A percentile compares a stretch with the other conserved stretches of the same genome.
Conservation (phyloP, 2,329 filamentous ascomycete species). For the Ophiostoma montium region DNA sequence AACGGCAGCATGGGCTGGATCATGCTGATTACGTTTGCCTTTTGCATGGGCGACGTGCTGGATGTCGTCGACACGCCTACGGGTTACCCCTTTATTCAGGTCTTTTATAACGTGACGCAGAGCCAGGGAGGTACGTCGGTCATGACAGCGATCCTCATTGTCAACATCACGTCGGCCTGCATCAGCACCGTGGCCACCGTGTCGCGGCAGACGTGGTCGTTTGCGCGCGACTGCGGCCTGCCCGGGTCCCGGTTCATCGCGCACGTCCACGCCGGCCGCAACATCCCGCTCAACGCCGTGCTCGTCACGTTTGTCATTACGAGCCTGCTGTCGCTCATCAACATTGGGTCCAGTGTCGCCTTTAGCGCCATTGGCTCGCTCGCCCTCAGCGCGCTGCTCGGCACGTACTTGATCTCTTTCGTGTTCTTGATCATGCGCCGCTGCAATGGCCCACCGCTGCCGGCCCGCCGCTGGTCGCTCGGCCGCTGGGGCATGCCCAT, state of each 20-base stretch:
- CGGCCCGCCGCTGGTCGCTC: constrained; percentile 26
- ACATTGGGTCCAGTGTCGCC: constrained; percentile 34
- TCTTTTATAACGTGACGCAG: constrained; percentile 37
- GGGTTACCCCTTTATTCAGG: constrained; percentile 43
- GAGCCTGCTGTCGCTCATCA: constrained; percentile 31
- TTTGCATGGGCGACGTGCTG: constrained; percentile 20
- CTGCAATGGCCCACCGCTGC: constrained; percentile 24
- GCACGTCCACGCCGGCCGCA: constrained; percentile 17
- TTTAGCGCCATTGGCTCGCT: constrained; percentile 41
- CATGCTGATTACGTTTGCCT: constrained; percentile 25
- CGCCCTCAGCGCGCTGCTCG: constrained; percentile 33
- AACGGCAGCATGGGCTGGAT: constrained; percentile 25
- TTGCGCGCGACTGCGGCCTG: constrained; percentile 28
- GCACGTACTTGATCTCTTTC: constrained; percentile 36
- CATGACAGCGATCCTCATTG: constrained; percentile 34
- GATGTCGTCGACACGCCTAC: constrained; percentile 23
- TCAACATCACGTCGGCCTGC: constrained; percentile 33
- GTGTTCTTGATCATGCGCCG: constrained; percentile 29
- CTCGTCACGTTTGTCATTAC: constrained; percentile 33
- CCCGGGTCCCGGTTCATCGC: constrained; percentile 26
- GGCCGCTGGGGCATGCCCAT: constrained; percentile 27
- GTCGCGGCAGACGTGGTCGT: constrained; percentile 42
- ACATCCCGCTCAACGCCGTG: constrained; percentile 30
- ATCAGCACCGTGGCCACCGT: constrained; percentile 42
- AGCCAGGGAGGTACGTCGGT: constrained; percentile 32